A percentile compares a stretch with the other conserved stretches of the same genome.
Conservation (phyloP, 2,329 filamentous ascomycete species). For the Talaromyces sp. region DNA sequence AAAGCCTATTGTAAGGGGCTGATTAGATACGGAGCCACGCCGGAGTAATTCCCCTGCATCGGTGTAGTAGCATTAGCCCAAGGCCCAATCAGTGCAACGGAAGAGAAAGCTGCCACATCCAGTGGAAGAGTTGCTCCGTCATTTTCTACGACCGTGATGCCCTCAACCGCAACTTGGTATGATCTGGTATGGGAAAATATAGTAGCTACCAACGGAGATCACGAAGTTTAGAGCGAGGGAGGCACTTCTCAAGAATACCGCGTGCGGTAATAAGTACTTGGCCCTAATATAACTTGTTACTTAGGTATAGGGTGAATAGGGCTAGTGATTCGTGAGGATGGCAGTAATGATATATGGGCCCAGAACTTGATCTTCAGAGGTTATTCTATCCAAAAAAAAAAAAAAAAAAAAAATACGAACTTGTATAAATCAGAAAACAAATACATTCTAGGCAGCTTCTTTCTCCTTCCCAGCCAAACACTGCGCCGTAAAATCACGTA, state of each 20-base stretch:
- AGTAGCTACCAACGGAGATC: not conserved
- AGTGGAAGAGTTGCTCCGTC: too few relatives aligned
- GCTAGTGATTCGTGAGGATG: not conserved
- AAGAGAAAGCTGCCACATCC: too few relatives aligned
- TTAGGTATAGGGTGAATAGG: not conserved
- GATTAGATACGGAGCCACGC: too few relatives aligned
- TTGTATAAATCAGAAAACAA: not conserved
- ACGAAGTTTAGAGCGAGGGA: not conserved
- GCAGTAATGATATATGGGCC: not conserved
- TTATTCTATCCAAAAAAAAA: not conserved
- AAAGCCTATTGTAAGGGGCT: too few relatives aligned
- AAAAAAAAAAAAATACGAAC: too few relatives aligned
- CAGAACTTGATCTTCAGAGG: not conserved
- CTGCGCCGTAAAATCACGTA: constrained; percentile 3
- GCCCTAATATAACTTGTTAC: not conserved
- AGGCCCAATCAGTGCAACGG: too few relatives aligned
- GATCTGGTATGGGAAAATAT: not conserved
- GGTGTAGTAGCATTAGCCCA: too few relatives aligned
- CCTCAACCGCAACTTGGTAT: too few relatives aligned
- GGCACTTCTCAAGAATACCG: not conserved
- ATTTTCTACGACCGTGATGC: too few relatives aligned
- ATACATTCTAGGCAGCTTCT: not conserved
- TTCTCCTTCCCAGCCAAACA: not conserved
- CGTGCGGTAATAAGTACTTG: not conserved
- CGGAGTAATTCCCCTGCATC: too few relatives aligned